Conservation (phyloP, 2,329 filamentous ascomycete species). For the Botrytis pseudocinerea region DNA sequence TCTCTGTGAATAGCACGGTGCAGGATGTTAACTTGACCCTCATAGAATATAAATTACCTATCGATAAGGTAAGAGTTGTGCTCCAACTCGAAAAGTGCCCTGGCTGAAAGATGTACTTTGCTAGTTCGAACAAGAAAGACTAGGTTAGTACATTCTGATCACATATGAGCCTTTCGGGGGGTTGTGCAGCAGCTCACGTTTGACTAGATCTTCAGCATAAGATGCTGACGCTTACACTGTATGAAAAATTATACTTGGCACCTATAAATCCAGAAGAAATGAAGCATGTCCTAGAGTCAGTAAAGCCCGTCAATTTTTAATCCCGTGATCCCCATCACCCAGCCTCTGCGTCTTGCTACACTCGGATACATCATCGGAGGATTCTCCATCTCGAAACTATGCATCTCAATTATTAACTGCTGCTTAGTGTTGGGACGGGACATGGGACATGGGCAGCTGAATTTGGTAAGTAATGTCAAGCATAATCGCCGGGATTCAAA, state of each 20-base stretch:
- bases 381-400: neutral
- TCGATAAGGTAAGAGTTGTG: conserved; percentile 30
- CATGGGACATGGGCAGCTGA: conserved; percentile 63
- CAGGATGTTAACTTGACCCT: neutral
- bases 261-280: conserved; percentile 35
- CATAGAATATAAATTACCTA: conserved; percentile 36
- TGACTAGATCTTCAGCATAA: conserved; percentile 31
- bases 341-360: neutral
- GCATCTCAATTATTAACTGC: neutral
- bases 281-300: conserved; percentile 40
- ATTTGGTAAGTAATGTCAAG: conserved; percentile 48
- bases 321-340: neutral
- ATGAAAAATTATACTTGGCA: conserved; percentile 30
- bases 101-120: neutral
- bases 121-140: conserved; percentile 24
- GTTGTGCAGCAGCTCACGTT: conserved; percentile 7
- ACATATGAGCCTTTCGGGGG: no score
- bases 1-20: neutral
- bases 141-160: conserved; percentile 17
- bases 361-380: neutral
- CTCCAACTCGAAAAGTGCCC: neutral
- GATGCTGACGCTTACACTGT: conserved; percentile 27
- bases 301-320: conserved; percentile 25
- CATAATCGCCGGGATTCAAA: neutral
- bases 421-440: conserved; percentile 46